These are phyloP conservation scores for Colletotrichum sp. DNA, from an alignment of 2,329 filamentous ascomycete species.

Conservation along the genomic window DNA sequence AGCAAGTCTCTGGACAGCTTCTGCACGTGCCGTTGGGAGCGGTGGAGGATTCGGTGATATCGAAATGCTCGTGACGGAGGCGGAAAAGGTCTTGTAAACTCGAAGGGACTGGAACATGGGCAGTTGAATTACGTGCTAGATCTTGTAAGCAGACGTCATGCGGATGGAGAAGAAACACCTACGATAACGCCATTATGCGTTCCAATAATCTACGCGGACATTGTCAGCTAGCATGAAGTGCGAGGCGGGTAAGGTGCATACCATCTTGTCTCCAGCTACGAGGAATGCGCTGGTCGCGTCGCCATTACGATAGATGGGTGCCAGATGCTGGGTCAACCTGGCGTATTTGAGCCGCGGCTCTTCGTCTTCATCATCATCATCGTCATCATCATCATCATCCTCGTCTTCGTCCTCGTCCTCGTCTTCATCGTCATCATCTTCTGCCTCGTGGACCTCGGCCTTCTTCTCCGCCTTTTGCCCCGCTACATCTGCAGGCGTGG, in stretches of 20 bases:
- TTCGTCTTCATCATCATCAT: slow-evolving; percentile 86
- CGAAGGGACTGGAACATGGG: slow-evolving; percentile 82
- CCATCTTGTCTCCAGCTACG: slow-evolving; percentile 96
- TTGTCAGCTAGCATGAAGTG: slow-evolving; percentile 23
- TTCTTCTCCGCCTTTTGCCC: slow-evolving; percentile 20
- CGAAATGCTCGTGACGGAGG: slow-evolving; percentile 88
- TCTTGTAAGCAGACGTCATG: background rate
- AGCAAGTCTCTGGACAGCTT: slow-evolving; percentile 40
- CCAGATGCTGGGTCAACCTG: slow-evolving; percentile 81
- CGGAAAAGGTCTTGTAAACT: slow-evolving; percentile 90
- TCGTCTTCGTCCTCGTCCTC: slow-evolving; percentile 51
- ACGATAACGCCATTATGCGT: slow-evolving; percentile 98
- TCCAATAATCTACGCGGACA: slow-evolving; percentile 74
- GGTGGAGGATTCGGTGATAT: slow-evolving; percentile 82
- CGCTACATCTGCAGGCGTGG: background rate
- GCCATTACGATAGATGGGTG: slow-evolving; percentile 86
- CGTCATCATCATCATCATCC: slow-evolving; percentile 69
- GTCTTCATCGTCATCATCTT: slow-evolving; percentile 31
- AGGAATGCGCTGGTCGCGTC: slow-evolving; percentile 93
- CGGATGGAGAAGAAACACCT: slow-evolving; percentile 40
- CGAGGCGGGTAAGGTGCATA: slow-evolving; percentile 41
- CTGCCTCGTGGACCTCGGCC: slow-evolving; percentile 22
- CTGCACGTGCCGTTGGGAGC: slow-evolving; percentile 47
- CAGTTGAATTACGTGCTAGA: slow-evolving; percentile 82
- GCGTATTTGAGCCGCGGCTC: slow-evolving; percentile 95